A percentile compares a stretch with the other conserved stretches of the same genome.
Evolutionary conservation across 2,329 filamentous ascomycete genomes (phyloP).

Genomic region (Plenodomus tracheiphilus): DNA sequence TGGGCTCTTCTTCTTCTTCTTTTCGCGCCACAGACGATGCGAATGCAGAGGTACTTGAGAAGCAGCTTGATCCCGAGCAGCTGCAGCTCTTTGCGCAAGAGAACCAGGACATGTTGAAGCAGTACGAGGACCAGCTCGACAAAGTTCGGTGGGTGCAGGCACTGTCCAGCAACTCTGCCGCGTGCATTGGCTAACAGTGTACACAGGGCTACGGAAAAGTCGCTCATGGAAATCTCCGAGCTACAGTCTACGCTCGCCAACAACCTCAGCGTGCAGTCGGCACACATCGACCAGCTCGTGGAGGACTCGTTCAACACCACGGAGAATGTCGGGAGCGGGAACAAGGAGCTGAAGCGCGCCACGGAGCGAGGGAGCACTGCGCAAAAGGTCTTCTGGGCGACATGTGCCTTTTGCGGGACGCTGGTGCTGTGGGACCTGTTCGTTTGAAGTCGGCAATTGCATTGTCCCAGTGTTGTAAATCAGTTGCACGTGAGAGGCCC

Average conservation of each 20-base stretch:
- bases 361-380: conserved; percentile 58
- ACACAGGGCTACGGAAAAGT: conserved; percentile 80
- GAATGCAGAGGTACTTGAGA: conserved; percentile 46
- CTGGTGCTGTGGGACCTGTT: conserved; percentile 55
- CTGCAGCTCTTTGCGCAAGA: conserved; percentile 91
- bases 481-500: conserved; percentile 31
- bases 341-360: conserved; percentile 87
- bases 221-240: conserved; percentile 88
- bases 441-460: no score
- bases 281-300: conserved; percentile 86
- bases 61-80: conserved; percentile 78
- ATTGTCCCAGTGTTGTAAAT: conserved; percentile 16
- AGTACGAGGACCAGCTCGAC: conserved; percentile 91
- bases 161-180: not conserved
- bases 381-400: conserved; percentile 53
- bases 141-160: conserved; percentile 77
- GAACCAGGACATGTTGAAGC: conserved; percentile 88
- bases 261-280: conserved; percentile 83
- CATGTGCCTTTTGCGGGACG: conserved; percentile 50
- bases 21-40: conserved; percentile 33
- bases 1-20: no score
- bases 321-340: conserved; percentile 86
- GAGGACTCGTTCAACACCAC: conserved; percentile 79
- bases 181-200: conserved; percentile 16
- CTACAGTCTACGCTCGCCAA: conserved; percentile 85